Evolutionary conservation across 1,284 basidiomycete genomes (phyloP).

Genomic region (Trichosporon inkin): DNA sequence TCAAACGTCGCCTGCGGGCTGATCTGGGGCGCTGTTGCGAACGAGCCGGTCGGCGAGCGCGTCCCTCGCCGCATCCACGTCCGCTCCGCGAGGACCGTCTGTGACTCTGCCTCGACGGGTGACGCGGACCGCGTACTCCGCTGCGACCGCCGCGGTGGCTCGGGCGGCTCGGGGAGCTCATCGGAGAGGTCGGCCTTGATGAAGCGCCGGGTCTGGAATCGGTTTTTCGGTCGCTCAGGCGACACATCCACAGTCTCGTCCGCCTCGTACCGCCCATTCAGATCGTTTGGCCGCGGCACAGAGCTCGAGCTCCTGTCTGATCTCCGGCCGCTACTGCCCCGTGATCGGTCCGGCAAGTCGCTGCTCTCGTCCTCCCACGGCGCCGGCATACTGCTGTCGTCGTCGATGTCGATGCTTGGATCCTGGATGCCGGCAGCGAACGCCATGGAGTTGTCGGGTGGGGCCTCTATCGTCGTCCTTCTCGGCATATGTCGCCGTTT

Average conservation of each 20-base stretch:
- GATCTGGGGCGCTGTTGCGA: not conserved
- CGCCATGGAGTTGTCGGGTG: constrained; percentile 27
- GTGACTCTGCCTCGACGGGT: not conserved
- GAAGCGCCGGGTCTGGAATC: constrained; percentile 9
- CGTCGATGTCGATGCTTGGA: constrained; percentile 36
- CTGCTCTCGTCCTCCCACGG: constrained; percentile 17
- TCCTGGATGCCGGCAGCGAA: constrained; percentile 33
- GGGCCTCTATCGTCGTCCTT: constrained; percentile 14
- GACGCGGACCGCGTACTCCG: not conserved
- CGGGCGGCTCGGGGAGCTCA: not conserved
- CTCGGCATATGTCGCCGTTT: constrained; percentile 5
- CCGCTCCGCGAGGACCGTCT: not conserved
- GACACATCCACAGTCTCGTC: constrained; percentile 3
- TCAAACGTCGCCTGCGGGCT: constrained; percentile 4
- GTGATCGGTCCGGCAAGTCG: constrained; percentile 9
- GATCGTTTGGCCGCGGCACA: not conserved
- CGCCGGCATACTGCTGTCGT: constrained; percentile 26
- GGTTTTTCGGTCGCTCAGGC: constrained; percentile 9
- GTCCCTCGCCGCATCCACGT: not conserved
- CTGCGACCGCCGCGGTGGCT: not conserved
- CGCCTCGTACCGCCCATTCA: not conserved
- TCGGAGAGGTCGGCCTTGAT: constrained; percentile 11
- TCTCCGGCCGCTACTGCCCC: constrained; percentile 7
- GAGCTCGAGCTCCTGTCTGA: constrained; percentile 16
- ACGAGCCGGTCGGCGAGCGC: constrained; percentile 6